A percentile compares a stretch with the other conserved stretches of the same genome.
These are phyloP conservation scores for Magnolia changhungtana DNA, from an alignment of 164 flowering plant genomes.

Conservation along the genomic window DNA sequence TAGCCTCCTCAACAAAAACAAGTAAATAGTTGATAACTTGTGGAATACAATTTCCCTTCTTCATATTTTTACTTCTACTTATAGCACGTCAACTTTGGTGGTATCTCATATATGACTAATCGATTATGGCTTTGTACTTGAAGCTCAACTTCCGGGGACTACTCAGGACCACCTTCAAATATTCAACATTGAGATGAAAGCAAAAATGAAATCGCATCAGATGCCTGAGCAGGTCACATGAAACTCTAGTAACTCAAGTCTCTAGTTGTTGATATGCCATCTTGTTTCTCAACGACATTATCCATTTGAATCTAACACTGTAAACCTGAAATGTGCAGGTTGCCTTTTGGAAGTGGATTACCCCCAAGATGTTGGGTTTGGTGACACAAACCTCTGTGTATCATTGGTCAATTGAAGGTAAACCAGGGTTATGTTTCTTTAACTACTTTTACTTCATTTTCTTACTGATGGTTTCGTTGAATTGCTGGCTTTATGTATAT, in stretches of 20 bases:
- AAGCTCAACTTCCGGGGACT: constrained; percentile 95
- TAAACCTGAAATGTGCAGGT: constrained; percentile 38
- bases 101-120: constrained; percentile 13
- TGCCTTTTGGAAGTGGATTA: constrained; percentile 99
- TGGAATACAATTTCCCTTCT: too few relatives aligned
- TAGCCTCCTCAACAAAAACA: too few relatives aligned
- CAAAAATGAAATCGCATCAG: constrained; percentile 91
- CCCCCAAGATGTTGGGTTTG: constrained; percentile 79
- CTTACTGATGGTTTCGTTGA: not conserved
- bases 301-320: not conserved
- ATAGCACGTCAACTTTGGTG: not conserved
- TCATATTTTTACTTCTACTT: not conserved
- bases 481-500: not conserved
- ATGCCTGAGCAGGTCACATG: constrained; percentile 90
- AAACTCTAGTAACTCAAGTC: not conserved
- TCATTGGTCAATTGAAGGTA: constrained; percentile 98
- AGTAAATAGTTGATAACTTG: too few relatives aligned
- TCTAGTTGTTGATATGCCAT: not conserved
- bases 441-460: not conserved
- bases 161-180: constrained; percentile 96
- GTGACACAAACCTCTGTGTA: constrained; percentile 97
- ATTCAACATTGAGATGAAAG: constrained; percentile 92
- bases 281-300: not conserved
- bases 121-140: constrained; percentile 24
- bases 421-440: not conserved